Evolutionary conservation across 192 early-diverging fungal genomes (phyloP).

Genomic region (Coemansia umbellata): DNA sequence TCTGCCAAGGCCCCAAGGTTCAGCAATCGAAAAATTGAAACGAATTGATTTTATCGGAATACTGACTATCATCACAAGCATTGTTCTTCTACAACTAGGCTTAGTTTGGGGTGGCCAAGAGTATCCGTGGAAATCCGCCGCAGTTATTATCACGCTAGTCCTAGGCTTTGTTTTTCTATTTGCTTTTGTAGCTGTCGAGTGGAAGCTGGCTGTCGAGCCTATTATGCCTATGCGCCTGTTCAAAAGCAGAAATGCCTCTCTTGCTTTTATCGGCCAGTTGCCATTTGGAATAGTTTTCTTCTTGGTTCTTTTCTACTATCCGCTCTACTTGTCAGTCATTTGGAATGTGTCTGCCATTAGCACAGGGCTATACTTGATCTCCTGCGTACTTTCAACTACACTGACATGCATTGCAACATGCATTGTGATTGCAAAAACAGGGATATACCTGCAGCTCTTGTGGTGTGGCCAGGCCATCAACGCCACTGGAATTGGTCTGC

Average conservation of each 20-base stretch:
- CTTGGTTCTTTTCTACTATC: constrained; percentile 54
- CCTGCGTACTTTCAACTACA: constrained; percentile 33
- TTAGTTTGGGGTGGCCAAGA: constrained; percentile 75
- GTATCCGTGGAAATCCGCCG: constrained; percentile 53
- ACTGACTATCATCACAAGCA: constrained; percentile 53
- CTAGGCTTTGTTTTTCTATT: constrained; percentile 27
- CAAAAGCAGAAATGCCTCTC: constrained; percentile 40
- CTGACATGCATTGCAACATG: constrained; percentile 26
- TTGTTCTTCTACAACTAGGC: constrained; percentile 63
- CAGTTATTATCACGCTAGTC: constrained; percentile 45
- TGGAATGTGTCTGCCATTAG: constrained; percentile 41
- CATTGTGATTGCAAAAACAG: constrained; percentile 27
- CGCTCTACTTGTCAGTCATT: constrained; percentile 66
- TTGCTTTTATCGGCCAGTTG: constrained; percentile 20
- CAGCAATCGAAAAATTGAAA: constrained; percentile 49
- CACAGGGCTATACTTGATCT: constrained; percentile 41
- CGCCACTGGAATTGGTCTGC: constrained; percentile 23
- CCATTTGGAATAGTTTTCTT: constrained; percentile 41
- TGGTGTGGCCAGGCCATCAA: constrained; percentile 22
- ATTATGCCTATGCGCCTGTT: constrained; percentile 66
- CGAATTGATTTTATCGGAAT: constrained; percentile 69
- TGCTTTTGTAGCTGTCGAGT: constrained; percentile 61
- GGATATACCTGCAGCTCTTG: constrained; percentile 23
- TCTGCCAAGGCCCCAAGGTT: constrained; percentile 31
- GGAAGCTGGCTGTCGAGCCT: constrained; percentile 50